phyloP scores from a whole-genome alignment of 441 rosid genomes.

The Rhodomyrtus psidioides region DNA sequence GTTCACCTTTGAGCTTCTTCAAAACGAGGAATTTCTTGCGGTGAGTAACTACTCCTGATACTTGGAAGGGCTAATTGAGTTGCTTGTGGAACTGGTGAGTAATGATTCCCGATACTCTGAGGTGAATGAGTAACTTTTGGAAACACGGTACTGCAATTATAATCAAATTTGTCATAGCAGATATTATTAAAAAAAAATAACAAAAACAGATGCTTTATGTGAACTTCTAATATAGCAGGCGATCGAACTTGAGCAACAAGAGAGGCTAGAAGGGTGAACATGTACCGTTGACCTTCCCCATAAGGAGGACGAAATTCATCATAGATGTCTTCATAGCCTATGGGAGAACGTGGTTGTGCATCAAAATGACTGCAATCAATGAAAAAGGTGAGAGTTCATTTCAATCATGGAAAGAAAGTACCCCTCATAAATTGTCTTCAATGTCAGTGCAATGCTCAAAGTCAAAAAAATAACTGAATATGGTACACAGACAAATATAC shows the following conservation, averaged over 20 bases:
- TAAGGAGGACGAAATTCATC: not conserved
- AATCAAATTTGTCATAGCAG: not conserved
- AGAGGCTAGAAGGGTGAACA: not conserved
- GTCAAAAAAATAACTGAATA: not conserved
- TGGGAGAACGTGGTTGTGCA: conserved; percentile 1
- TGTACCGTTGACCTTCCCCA: conserved; percentile 1
- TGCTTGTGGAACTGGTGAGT: not conserved
- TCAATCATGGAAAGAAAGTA: not conserved
- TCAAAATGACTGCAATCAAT: conserved; percentile 1
- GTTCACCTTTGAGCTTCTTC: conserved; percentile 4
- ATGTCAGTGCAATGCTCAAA: not conserved
- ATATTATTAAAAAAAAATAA: not conserved
- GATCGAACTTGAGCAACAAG: not conserved
- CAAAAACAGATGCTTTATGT: not conserved
- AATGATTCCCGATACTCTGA: not conserved
- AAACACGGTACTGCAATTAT: not conserved
- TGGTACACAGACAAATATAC: not conserved
- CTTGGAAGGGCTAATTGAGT: not conserved
- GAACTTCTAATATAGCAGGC: not conserved
- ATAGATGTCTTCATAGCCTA: conserved; percentile 4
- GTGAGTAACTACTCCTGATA: not conserved
- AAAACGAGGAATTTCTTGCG: not conserved
- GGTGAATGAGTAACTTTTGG: not conserved
- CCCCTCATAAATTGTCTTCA: not conserved
- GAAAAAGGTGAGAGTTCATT: not conserved